A percentile compares a stretch with the other conserved stretches of the same genome.
These are phyloP conservation scores for Fraxinus paxiana DNA, from an alignment of 305 asterid species.

Conservation along the genomic window DNA sequence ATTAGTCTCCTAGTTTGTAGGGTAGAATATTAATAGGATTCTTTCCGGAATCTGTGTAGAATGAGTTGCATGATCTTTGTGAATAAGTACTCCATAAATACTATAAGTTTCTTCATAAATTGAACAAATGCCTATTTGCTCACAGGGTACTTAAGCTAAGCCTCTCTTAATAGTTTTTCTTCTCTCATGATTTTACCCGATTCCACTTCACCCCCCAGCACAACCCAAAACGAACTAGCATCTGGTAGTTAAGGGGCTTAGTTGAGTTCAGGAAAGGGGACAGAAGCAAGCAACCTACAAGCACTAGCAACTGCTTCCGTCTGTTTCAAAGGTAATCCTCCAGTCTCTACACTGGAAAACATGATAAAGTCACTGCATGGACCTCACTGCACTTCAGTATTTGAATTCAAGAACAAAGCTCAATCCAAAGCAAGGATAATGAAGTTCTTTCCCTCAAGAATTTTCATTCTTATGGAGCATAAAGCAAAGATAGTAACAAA, in stretches of 20 bases:
- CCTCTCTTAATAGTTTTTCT: background rate
- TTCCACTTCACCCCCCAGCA: background rate
- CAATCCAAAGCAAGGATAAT: background rate
- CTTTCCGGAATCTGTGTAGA: background rate
- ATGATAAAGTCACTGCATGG: background rate
- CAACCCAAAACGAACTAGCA: background rate
- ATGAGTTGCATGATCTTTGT: background rate
- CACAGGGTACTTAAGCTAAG: background rate
- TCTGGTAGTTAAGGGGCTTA: background rate
- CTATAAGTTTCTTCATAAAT: background rate
- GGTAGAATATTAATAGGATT: background rate
- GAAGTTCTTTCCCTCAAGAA: background rate
- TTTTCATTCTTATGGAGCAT: background rate
- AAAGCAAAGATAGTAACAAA: background rate
- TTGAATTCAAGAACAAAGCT: background rate
- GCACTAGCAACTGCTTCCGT: background rate
- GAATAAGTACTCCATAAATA: background rate
- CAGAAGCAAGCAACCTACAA: background rate
- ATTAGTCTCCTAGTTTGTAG: background rate
- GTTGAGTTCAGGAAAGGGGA: slow-evolving; percentile 1
- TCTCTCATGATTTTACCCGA: background rate
- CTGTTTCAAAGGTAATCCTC: background rate
- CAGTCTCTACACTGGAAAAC: background rate
- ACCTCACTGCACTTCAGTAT: background rate
- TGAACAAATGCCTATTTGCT: background rate